Evolutionary conservation across 257 asterid species (phyloP), one percentile per base, ranked within the genome.

Genomic region (Linderniella brevidens): DNA sequence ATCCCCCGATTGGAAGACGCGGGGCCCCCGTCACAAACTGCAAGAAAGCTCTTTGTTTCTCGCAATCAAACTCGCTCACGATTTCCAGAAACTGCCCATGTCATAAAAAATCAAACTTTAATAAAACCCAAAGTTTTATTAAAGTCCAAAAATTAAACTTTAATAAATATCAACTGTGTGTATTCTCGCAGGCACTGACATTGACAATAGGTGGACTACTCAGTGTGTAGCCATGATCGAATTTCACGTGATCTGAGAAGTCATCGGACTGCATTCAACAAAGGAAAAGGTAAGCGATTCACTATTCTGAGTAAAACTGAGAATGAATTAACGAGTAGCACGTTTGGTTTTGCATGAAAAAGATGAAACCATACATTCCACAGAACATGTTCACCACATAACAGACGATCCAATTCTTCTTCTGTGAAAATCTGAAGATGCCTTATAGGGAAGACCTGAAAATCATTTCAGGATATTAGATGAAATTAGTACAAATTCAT

Each of bases 21-120:
- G 95, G 95, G 43, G 95, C 87, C 36, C 98, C 98, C 4, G 98
- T 88, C 64, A 84, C 92, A 68, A 88, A 88, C 82, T 72, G 93
- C 75, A 84, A 64, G 74, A 88, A 88, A 25, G 85, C 85, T 49
- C 93, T 66, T 70, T 88, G 93, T 73, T 88, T 86, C 64, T 65
- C 66, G 29, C 45, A 57, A 64, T 80, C 68, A 56, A 88, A 77
- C 80, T 88, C 94, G 64, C 35, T 71, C 75, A 88, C 71, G 54
- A 88, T 78, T 72, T 77, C 93, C 58, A 88, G 68, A 25, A 88
- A 68, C 98, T 88, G 80, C 40, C 32, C 11, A 17, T 49, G 14
- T 12, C 56, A 51, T 49, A 4, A 20, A 20, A 54, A 48, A 46
- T 20, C 9, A 4, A 1, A 46, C 13, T 17, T 38, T 46, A 17